A percentile compares a stretch with the other conserved stretches of the same genome.
phyloP scores from a whole-genome alignment of 2,329 filamentous ascomycete genomes.

The Zarea fungicola region DNA sequence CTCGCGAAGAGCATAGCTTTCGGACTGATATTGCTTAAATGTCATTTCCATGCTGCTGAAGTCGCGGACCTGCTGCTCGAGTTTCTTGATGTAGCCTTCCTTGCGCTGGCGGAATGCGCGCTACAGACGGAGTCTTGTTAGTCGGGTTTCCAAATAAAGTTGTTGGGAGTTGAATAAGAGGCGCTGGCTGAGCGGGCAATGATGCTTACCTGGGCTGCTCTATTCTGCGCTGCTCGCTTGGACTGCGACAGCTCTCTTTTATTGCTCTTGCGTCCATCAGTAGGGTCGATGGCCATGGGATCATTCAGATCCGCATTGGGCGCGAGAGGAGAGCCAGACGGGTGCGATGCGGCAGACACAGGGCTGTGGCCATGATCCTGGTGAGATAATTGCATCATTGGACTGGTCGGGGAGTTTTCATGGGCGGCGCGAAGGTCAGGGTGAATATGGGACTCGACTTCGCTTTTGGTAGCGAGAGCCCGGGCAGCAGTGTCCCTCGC shows the following conservation, averaged over 20 bases:
- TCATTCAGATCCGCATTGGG: conserved; percentile 15
- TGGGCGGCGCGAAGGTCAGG: conserved; percentile 38
- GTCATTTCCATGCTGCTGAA: conserved; percentile 68
- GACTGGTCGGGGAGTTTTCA: conserved; percentile 20
- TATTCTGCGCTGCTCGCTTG: conserved; percentile 93
- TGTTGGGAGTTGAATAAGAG: background rate
- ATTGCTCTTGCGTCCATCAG: conserved; percentile 49
- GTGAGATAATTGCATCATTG: conserved; percentile 35
- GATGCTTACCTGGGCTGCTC: conserved; percentile 81
- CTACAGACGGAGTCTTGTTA: conserved; percentile 40
- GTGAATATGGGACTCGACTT: conserved; percentile 43
- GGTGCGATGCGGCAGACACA: conserved; percentile 20
- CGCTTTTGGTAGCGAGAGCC: conserved; percentile 28
- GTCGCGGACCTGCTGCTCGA: conserved; percentile 89
- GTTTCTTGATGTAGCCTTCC: conserved; percentile 95
- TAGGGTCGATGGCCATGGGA: conserved; percentile 15
- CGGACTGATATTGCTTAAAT: conserved; percentile 74
- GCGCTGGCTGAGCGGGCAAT: no score
- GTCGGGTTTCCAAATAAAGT: background rate
- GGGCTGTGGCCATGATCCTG: conserved; percentile 27
- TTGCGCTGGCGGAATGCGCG: conserved; percentile 96
- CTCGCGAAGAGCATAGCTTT: conserved; percentile 87
- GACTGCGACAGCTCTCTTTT: conserved; percentile 92
- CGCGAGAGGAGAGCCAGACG: conserved; percentile 18
- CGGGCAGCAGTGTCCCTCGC: conserved; percentile 29